These are phyloP conservation scores for Mortierella hygrophila DNA, from an alignment of 192 early-diverging fungal genomes.

Conservation along the genomic window DNA sequence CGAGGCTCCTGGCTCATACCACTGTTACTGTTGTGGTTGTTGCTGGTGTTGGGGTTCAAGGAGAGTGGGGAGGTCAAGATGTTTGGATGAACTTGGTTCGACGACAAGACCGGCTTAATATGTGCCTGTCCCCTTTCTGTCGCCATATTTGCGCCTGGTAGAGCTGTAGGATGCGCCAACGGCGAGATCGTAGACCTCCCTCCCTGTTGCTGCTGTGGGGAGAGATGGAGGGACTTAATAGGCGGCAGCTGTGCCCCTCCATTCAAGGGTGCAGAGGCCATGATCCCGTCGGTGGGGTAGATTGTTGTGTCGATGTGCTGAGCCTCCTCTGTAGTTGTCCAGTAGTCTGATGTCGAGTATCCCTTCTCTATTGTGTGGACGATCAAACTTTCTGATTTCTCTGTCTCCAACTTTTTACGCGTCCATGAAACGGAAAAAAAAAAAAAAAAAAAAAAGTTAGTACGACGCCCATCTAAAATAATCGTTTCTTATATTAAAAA, in stretches of 20 bases:
- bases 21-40: background rate
- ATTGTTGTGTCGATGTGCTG: background rate
- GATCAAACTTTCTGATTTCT: constrained; percentile 33
- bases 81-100: background rate
- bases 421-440: background rate
- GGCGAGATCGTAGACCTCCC: background rate
- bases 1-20: background rate
- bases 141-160: background rate
- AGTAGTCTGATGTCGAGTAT: constrained; percentile 21
- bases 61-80: background rate
- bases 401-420: constrained; percentile 33
- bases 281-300: background rate
- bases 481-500: background rate
- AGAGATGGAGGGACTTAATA: background rate
- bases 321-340: background rate
- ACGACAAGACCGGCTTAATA: background rate
- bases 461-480: background rate
- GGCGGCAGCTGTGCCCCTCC: background rate
- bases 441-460: background rate
- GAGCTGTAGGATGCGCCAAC: background rate
- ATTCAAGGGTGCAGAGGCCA: background rate
- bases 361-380: constrained; percentile 40
- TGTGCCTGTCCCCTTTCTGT: background rate
- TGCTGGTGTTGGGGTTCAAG: background rate
- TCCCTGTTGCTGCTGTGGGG: background rate